A percentile compares a stretch with the other conserved stretches of the same genome.
phyloP scores from a whole-genome alignment of 352 stramenopile species.

The Pythium periplocum region DNA sequence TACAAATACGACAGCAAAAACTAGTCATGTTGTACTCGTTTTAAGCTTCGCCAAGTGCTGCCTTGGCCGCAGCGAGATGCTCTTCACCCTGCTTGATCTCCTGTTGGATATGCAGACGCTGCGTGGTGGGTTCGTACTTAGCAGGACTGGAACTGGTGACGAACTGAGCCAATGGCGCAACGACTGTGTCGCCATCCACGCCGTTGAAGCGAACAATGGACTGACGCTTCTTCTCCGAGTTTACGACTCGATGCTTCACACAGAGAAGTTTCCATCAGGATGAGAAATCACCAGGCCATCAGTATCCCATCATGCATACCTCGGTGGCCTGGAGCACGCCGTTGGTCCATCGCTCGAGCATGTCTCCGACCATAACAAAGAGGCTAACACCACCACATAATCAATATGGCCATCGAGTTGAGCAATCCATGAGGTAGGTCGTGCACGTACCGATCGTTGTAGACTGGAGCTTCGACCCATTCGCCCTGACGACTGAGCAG shows the following conservation, averaged over 20 bases:
- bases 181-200: conserved; percentile 59
- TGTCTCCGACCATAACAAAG: conserved; percentile 77
- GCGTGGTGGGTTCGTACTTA: conserved; percentile 43
- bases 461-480: conserved; percentile 71
- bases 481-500: conserved; percentile 45
- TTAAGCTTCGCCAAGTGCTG: conserved; percentile 25
- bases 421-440: not conserved
- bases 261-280: conserved; percentile 1
- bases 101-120: conserved; percentile 29
- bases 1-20: too few species aligned
- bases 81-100: conserved; percentile 69
- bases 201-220: conserved; percentile 84
- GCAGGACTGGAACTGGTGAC: conserved; percentile 38
- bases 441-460: conserved; percentile 42
- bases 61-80: conserved; percentile 57
- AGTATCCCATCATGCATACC: conserved; percentile 20
- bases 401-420: not conserved
- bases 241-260: conserved; percentile 67
- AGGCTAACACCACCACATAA: conserved; percentile 19
- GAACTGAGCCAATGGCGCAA: conserved; percentile 59
- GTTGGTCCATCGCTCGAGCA: conserved; percentile 82
- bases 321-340: conserved; percentile 63
- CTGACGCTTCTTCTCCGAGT: conserved; percentile 66
- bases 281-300: too few species aligned
- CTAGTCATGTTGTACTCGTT: not conserved